Percentiles rank a stretch among this genome's conserved stretches.
phyloP scores from a whole-genome alignment of 192 early-diverging fungal genomes.

The Coemansia sp. region DNA sequence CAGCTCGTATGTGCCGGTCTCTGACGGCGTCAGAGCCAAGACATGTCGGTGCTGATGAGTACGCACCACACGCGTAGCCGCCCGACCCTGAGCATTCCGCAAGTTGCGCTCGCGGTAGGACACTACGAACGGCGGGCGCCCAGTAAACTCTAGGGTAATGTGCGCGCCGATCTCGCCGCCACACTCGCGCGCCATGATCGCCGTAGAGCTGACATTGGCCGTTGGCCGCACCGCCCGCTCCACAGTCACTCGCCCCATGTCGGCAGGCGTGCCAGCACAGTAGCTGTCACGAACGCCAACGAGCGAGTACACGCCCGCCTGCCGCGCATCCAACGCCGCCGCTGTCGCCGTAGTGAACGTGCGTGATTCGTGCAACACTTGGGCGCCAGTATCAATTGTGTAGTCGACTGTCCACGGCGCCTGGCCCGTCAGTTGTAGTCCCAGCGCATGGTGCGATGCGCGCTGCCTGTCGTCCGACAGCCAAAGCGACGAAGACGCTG shows the following conservation, averaged over 20 bases:
- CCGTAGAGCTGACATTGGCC: conserved; percentile 30
- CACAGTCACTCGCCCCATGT: conserved; percentile 25
- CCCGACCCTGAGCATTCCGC: conserved; percentile 24
- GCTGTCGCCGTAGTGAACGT: conserved; percentile 12
- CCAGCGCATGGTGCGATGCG: conserved; percentile 30
- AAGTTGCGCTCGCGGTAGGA: conserved; percentile 52
- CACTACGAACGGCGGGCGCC: conserved; percentile 47
- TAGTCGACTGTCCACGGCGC: conserved; percentile 52
- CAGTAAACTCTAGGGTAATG: conserved; percentile 43
- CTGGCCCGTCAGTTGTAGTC: conserved; percentile 27
- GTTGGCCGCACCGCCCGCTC: conserved; percentile 26
- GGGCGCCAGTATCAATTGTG: conserved; percentile 20
- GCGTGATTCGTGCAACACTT: conserved; percentile 12
- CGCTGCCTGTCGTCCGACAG: conserved; percentile 48
- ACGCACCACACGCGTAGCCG: conserved; percentile 32
- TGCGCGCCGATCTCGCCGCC: conserved; percentile 52
- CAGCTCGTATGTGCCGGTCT: conserved; percentile 46
- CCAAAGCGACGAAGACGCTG: conserved; percentile 26
- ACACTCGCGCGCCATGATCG: conserved; percentile 53
- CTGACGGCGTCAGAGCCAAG: conserved; percentile 38
- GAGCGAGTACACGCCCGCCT: conserved; percentile 38
- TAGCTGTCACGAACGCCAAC: conserved; percentile 34
- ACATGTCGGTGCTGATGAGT: conserved; percentile 38
- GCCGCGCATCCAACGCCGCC: conserved; percentile 26
- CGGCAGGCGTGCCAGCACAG: conserved; percentile 18